These are phyloP conservation scores for Nemania sp. DNA, from an alignment of 2,329 filamentous ascomycete genomes.

Conservation along the genomic window DNA sequence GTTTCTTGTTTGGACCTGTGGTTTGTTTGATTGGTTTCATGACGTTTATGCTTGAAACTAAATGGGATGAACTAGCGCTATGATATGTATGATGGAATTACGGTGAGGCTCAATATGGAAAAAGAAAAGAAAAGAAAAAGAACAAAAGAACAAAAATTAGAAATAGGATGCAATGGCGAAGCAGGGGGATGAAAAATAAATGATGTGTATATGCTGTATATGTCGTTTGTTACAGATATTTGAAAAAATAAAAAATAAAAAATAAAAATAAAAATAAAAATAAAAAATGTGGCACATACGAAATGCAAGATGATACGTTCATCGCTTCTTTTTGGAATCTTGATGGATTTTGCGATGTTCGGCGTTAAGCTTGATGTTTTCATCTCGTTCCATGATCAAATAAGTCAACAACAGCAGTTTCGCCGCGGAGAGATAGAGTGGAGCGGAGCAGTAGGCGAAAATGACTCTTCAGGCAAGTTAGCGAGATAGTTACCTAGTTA, in stretches of 20 bases:
- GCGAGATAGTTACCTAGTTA: background rate
- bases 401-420: constrained; percentile 14
- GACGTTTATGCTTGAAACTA: background rate
- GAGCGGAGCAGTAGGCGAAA: constrained; percentile 1
- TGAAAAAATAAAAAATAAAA: background rate
- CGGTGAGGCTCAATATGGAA: background rate
- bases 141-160: background rate
- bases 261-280: background rate
- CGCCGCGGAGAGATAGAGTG: too few species aligned
- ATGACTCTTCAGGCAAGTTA: constrained; percentile 17
- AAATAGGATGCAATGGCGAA: constrained; percentile 3
- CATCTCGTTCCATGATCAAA: constrained; percentile 51
- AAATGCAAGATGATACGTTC: constrained; percentile 83
- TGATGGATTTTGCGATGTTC: constrained; percentile 39
- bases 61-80: background rate
- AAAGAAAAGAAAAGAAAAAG: background rate
- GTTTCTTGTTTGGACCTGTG: background rate
- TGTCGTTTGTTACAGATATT: background rate
- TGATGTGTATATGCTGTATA: constrained; percentile 3
- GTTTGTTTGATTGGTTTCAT: background rate
- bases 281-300: constrained; percentile 61
- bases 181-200: constrained; percentile 5
- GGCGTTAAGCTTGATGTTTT: constrained; percentile 43
- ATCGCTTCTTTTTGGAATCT: constrained; percentile 63
- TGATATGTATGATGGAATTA: background rate